Conservation (phyloP, 1,284 basidiomycete genomes). For the Malassezia vespertilionis region DNA sequence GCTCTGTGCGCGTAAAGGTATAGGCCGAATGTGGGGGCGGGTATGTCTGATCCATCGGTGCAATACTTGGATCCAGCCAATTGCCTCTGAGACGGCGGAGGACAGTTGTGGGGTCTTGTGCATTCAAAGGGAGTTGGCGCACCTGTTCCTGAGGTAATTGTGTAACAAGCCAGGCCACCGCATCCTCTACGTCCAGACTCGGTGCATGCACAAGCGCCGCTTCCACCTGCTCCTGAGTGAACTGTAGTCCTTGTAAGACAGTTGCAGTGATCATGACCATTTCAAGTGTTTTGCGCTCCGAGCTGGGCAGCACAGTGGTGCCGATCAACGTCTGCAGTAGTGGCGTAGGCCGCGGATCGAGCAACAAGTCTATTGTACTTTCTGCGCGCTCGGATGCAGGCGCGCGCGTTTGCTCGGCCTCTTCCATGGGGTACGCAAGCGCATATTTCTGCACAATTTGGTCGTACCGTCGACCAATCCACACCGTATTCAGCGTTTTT, state of each 20-base stretch:
- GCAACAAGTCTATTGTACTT: too few relatives aligned
- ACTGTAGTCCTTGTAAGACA: constrained; percentile 71
- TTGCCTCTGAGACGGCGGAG: too few relatives aligned
- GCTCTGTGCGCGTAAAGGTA: background rate
- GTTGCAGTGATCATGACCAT: constrained; percentile 70
- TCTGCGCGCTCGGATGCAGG: too few relatives aligned
- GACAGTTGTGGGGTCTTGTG: background rate
- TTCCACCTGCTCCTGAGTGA: constrained; percentile 60
- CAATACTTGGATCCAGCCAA: background rate
- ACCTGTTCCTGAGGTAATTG: background rate
- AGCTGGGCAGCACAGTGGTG: constrained; percentile 3
- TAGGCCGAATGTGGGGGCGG: constrained; percentile 28
- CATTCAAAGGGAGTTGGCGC: background rate
- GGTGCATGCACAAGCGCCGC: constrained; percentile 58
- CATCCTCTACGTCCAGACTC: constrained; percentile 70
- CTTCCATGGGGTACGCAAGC: too few relatives aligned
- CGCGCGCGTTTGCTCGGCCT: too few relatives aligned
- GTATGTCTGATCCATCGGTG: constrained; percentile 26
- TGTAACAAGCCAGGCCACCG: constrained; percentile 52
- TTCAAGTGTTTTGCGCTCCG: constrained; percentile 55
- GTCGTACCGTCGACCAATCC: too few relatives aligned
- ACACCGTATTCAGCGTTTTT: constrained; percentile 57
- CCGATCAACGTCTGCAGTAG: background rate
- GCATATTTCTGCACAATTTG: too few relatives aligned
- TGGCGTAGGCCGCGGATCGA: too few relatives aligned